Evolutionary conservation across 352 stramenopile genomes (phyloP).

Genomic region (Globisporangium acanthophoron): DNA sequence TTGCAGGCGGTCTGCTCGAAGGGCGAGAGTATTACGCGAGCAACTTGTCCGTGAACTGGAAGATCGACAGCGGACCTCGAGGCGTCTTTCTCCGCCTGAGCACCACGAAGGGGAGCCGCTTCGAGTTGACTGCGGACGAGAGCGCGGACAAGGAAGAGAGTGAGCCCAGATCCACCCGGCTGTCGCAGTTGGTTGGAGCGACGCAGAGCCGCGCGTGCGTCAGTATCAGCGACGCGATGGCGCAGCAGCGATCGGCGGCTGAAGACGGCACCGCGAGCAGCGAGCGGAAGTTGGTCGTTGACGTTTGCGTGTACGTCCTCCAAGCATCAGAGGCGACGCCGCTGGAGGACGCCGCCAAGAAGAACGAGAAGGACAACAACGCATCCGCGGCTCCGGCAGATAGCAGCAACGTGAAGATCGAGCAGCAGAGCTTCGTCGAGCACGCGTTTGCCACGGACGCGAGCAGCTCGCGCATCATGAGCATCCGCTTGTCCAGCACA

Average conservation of each 20-base stretch:
- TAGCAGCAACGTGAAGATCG: constrained; percentile 6
- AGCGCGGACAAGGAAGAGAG: constrained; percentile 6
- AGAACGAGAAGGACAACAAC: constrained; percentile 8
- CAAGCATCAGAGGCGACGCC: constrained; percentile 22
- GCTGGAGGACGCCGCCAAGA: constrained; percentile 16
- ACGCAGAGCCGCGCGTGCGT: background rate
- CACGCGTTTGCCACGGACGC: constrained; percentile 58
- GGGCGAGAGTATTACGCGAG: constrained; percentile 52
- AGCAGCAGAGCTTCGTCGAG: constrained; percentile 24
- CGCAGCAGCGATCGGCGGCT: constrained; percentile 8
- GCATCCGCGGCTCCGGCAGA: background rate
- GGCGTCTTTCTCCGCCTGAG: constrained; percentile 48
- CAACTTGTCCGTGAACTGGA: constrained; percentile 65
- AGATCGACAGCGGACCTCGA: constrained; percentile 27
- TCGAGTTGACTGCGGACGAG: constrained; percentile 17
- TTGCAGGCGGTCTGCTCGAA: constrained; percentile 35
- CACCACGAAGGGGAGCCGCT: constrained; percentile 53
- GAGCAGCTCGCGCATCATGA: constrained; percentile 39
- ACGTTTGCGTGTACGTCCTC: constrained; percentile 51
- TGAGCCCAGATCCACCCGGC: constrained; percentile 1
- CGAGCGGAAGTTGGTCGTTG: constrained; percentile 22
- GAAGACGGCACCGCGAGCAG: constrained; percentile 5
- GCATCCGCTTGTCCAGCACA: constrained; percentile 34
- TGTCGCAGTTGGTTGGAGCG: background rate
- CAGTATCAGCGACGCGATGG: constrained; percentile 10